Percentiles rank a stretch among this genome's conserved stretches.
Evolutionary conservation across 768 basidiomycete genomes (phyloP).

Genomic region (Pleurotus salmoneostramineus): DNA sequence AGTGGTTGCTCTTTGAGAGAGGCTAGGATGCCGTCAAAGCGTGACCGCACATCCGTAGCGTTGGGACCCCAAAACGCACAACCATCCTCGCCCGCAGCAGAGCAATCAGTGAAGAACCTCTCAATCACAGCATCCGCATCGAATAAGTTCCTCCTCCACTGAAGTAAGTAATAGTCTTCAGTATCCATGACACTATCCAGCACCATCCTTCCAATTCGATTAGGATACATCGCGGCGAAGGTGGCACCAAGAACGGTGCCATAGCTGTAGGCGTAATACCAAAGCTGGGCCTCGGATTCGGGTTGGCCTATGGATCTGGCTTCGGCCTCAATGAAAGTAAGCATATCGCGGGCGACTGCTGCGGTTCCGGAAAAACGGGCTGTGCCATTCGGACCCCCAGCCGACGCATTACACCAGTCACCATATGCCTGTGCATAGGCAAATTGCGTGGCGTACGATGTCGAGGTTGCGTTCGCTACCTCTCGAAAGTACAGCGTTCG

Average conservation of each 20-base stretch:
- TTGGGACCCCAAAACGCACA: slow-evolving; percentile 19
- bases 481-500: neutral
- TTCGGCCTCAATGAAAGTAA: neutral
- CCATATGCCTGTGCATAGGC: neutral
- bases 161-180: slow-evolving; percentile 15
- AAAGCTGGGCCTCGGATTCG: neutral
- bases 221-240: slow-evolving; percentile 31
- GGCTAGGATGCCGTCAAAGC: slow-evolving; percentile 12
- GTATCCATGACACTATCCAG: slow-evolving; percentile 26
- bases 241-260: slow-evolving; percentile 22
- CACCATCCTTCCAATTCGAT: slow-evolving; percentile 26
- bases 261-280: slow-evolving; percentile 18
- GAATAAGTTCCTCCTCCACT: slow-evolving; percentile 12
- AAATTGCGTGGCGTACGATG: neutral
- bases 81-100: slow-evolving; percentile 13
- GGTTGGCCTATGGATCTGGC: neutral
- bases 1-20: slow-evolving; percentile 14
- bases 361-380: neutral
- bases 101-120: slow-evolving; percentile 17
- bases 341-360: neutral
- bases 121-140: slow-evolving; percentile 18
- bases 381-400: neutral
- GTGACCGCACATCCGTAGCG: slow-evolving; percentile 10
- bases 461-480: neutral
- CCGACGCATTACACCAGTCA: neutral